Conservation (phyloP, 495 filamentous ascomycete species). For the Annulohypoxylon nitens region DNA sequence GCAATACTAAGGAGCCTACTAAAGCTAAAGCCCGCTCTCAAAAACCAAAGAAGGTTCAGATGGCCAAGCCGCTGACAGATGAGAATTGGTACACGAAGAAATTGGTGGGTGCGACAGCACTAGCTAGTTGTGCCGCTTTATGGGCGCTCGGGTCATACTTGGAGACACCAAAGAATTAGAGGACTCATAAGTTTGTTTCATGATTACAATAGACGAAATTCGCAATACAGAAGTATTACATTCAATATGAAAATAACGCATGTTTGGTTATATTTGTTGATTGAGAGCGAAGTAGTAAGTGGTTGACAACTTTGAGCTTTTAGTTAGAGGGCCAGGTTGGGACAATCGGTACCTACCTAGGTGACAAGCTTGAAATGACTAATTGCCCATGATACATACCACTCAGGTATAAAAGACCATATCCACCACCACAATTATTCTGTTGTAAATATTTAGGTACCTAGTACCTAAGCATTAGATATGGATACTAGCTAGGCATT, state of each 20-base stretch:
- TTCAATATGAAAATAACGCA: not conserved
- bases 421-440: too few species aligned
- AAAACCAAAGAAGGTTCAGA: constrained; percentile 57
- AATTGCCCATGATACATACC: too few species aligned
- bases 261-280: not conserved
- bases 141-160: constrained; percentile 73
- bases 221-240: not conserved
- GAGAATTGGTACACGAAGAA: constrained; percentile 79
- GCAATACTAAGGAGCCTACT: constrained; percentile 50
- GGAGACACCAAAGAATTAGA: constrained; percentile 50
- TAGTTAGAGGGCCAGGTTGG: too few species aligned
- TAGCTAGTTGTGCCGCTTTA: constrained; percentile 74
- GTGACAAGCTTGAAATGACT: too few species aligned
- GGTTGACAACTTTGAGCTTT: too few species aligned
- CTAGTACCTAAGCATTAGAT: not conserved
- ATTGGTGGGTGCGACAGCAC: constrained; percentile 70
- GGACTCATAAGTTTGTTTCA: constrained; percentile 4
- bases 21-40: constrained; percentile 55
- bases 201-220: constrained; percentile 7
- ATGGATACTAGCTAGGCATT: too few species aligned
- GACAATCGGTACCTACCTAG: too few species aligned
- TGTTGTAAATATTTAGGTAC: not conserved
- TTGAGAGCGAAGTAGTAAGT: too few species aligned
- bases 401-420: too few species aligned
- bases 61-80: constrained; percentile 73